A percentile compares a stretch with the other conserved stretches of the same genome.
Conservation (phyloP, 306 rosid genomes). For the Hylodesmum podocarpum region DNA sequence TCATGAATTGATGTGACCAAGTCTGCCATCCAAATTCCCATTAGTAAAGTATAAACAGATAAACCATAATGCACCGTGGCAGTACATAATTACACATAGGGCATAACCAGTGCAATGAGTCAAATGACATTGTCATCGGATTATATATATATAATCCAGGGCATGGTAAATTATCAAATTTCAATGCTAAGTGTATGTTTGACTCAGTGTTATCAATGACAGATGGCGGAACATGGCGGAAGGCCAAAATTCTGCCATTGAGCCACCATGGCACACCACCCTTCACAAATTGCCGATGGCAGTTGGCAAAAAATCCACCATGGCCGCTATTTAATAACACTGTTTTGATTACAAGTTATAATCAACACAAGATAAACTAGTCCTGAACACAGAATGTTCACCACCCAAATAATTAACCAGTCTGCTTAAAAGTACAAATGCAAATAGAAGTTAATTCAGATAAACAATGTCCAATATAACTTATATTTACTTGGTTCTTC, state of each 20-base stretch:
- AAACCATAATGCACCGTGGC: conserved; percentile 1
- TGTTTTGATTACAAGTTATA: background rate
- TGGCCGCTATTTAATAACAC: too few relatives aligned
- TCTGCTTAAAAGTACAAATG: background rate
- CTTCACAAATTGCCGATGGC: too few relatives aligned
- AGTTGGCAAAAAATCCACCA: too few relatives aligned
- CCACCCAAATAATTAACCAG: background rate
- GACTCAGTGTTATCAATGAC: too few relatives aligned
- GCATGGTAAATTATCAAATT: background rate
- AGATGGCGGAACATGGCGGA: too few relatives aligned
- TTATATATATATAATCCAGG: conserved; percentile 1
- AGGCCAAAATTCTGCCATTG: too few relatives aligned
- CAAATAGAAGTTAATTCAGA: background rate
- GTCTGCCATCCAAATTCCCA: conserved; percentile 58
- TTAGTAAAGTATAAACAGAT: conserved; percentile 24
- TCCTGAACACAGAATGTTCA: background rate
- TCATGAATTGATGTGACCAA: conserved; percentile 86
- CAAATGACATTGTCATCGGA: conserved; percentile 8
- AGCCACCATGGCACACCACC: too few relatives aligned
- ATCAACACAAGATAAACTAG: background rate
- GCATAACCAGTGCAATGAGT: conserved; percentile 1
- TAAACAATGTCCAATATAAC: background rate
- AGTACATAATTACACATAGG: background rate
- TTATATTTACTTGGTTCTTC: background rate
- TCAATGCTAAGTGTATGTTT: background rate